Base-by-base conservation (phyloP, 2,329 filamentous ascomycete genomes). In the Cladophialophora chaetospira region DNA sequence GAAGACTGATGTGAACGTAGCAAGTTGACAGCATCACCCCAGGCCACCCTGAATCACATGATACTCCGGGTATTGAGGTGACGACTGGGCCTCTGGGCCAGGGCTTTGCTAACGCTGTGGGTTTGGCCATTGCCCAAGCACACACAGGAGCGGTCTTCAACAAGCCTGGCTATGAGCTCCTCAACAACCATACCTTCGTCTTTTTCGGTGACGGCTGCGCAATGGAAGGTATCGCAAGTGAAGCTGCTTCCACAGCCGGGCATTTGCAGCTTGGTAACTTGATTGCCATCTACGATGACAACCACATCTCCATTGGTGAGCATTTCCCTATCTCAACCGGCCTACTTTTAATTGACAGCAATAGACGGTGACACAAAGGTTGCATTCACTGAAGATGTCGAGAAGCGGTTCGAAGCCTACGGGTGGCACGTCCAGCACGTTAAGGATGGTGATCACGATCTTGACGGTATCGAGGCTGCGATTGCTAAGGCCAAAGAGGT, bases 151-250 rank as follows among this genome's bases (percentile, higher is more conserved):
- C 88, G 69, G 82, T 83, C 73, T 99, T 95, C 87, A 99, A 99
- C 88, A 97, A 95, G 85, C 89, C 92, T 66, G 90, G 88, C 64
- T 97, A 88, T 77, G 86, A 91, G 66, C 79, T 99, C 56, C 79
- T 96, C 77, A 88, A 95, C 85, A 97, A 97, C 87, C 86, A 97
- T 85, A 99, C 94, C 73, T 99, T 92, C 80, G 80, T 77, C 77
- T 96, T 97, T 85, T 89, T 99, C 73, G 94, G 94, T 74, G 94
- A 99, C 82, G 94, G 94, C 67, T 99, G 94, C 79, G 85, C 95
- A 78, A 95, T 96, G 92, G 94, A 99, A 83, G 94, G 94, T 83
- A 84, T 99, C 80, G 91, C 94, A 66, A 85, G 85, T 72, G 94
- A 99, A 82, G 93, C 94, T 70, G 90, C 83, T 68, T 96, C 91